Base-by-base conservation (phyloP, 2,329 filamentous ascomycete genomes). In the Fusarium staphyleae region DNA sequence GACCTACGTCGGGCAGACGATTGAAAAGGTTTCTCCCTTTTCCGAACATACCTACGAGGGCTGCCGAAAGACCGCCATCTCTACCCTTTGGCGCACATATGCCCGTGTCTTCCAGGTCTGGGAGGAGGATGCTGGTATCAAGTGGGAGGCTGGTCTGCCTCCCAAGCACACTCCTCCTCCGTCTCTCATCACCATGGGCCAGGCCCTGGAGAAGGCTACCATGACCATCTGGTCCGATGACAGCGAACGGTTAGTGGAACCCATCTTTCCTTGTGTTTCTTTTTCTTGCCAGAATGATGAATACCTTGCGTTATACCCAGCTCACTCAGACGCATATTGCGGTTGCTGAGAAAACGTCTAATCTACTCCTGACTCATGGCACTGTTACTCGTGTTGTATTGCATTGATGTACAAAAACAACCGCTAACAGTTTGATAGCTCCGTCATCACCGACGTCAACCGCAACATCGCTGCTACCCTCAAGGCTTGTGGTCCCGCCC, bases 291-390 rank as follows among this genome's bases (percentile, higher is more conserved):
- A 71, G 77, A 69, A 87, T 91, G 92, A 97, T 97, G 92, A 96
- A 54, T 81, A 84, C 80, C 76, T 79, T 85, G 87, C 90, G 91
- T 93, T 93, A 93, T 85, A 93, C 93, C 92, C 93, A 97, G 93
- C 93, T 97, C 93, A 97, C 93, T 96, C 91, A 90, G 89, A 98
- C 88, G 87, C 90, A 78, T 83, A 79, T 78, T 86, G 89, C 86
- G 86, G 78, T 87, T 96, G 91, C 89, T 91, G 91, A 87, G 87
- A 95, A 96, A 77, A 80, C 91, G 75, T 75, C 60, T 75, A 68
- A 77, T 77, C 74, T 72, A 69, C 69, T 69, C 61, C 71, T 74
- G 70, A 73, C 66, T 65, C 56, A 65, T 64, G 57, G 32, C 58
- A 61, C 55, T 62, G 65, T 65, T 66, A 52, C 45, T 60, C 64